A percentile compares a stretch with the other conserved stretches of the same genome.
Evolutionary conservation across 441 rosid genomes (phyloP).

Genomic region (Jatropha podagrica): DNA sequence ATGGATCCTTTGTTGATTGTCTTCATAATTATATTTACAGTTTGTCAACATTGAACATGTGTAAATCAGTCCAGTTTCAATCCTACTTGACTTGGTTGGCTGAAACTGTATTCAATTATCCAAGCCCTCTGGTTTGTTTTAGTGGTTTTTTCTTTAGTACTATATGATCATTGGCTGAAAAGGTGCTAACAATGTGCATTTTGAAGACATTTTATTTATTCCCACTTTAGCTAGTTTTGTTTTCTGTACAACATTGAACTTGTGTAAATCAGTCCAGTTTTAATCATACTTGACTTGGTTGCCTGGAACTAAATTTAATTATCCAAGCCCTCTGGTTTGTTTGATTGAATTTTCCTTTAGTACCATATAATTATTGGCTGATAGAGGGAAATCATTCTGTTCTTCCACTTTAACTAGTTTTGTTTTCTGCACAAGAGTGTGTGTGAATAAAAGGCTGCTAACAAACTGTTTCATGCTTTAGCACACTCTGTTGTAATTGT

Average conservation of each 20-base stretch:
- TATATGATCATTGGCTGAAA: background rate
- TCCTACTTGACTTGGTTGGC: background rate
- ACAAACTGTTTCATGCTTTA: slow-evolving; percentile 8
- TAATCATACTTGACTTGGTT: background rate
- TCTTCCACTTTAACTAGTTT: background rate
- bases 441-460: background rate
- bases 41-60: background rate
- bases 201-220: background rate
- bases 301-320: background rate
- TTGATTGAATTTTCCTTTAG: background rate
- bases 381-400: too few relatives aligned
- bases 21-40: background rate
- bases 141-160: background rate
- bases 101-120: background rate
- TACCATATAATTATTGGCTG: background rate
- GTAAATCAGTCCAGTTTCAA: background rate
- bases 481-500: background rate
- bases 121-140: background rate
- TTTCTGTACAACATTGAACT: background rate
- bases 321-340: background rate
- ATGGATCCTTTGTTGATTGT: background rate
- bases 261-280: background rate
- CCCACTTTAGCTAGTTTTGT: too few relatives aligned
- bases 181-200: background rate
- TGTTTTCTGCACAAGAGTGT: background rate